Conservation (phyloP, 2,329 filamentous ascomycete genomes). For the Leptographium flavum region DNA sequence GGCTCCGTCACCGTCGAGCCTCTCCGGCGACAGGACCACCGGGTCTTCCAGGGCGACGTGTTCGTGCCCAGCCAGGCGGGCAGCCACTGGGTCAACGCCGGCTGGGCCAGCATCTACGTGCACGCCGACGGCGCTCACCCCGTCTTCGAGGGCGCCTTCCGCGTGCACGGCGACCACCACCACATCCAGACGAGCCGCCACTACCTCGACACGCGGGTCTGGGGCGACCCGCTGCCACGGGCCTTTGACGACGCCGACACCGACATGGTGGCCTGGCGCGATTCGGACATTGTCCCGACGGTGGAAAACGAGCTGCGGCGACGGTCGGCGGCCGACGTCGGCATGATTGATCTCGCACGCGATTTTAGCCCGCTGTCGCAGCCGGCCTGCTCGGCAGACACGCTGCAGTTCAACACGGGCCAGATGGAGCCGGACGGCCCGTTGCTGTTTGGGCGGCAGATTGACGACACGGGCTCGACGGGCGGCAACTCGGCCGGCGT, state of each 20-base stretch:
- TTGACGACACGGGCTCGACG: conserved; percentile 41
- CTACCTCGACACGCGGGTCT: conserved; percentile 59
- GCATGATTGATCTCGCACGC: too few species aligned
- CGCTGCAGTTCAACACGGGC: conserved; percentile 65
- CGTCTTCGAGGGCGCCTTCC: conserved; percentile 82
- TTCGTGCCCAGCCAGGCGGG: conserved; percentile 41
- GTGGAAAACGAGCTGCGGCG: conserved; percentile 48
- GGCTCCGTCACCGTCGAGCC: conserved; percentile 56
- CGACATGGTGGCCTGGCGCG: conserved; percentile 79
- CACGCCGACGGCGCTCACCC: conserved; percentile 62
- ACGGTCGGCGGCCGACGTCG: neutral
- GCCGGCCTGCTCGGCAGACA: conserved; percentile 56
- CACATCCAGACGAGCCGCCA: conserved; percentile 66
- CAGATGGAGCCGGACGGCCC: conserved; percentile 46
- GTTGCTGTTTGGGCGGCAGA: conserved; percentile 61
- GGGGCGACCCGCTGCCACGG: conserved; percentile 51
- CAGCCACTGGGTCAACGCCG: conserved; percentile 61
- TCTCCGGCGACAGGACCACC: conserved; percentile 60
- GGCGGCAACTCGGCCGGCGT: conserved; percentile 66
- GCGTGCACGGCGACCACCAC: conserved; percentile 67
- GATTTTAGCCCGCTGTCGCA: neutral
- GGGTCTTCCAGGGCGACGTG: conserved; percentile 69
- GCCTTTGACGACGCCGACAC: conserved; percentile 15
- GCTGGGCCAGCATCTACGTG: conserved; percentile 76
- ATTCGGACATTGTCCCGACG: conserved; percentile 63